Percentiles rank a stretch among this genome's conserved stretches.
These are phyloP conservation scores for Populus hybrid DNA, from an alignment of 441 rosid species.

Conservation along the genomic window DNA sequence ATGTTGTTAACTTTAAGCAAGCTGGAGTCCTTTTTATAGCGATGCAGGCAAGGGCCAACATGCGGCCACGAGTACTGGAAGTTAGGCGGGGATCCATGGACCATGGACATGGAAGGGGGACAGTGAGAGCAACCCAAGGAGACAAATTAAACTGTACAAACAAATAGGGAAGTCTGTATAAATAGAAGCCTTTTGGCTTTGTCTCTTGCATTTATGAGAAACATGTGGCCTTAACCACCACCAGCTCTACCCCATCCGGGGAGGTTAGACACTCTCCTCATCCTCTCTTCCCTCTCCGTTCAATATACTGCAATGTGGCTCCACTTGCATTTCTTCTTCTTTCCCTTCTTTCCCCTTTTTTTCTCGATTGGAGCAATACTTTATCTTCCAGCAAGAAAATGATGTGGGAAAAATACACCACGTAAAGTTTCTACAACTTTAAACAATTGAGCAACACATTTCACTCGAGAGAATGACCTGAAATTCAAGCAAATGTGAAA, in stretches of 20 bases:
- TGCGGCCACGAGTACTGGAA: conserved; percentile 34
- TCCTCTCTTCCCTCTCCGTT: not conserved
- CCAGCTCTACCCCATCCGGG: conserved; percentile 22
- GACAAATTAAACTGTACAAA: conserved; percentile 42
- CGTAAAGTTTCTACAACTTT: not conserved
- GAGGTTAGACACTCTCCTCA: not conserved
- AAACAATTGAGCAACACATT: too few species aligned
- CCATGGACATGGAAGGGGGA: conserved; percentile 33
- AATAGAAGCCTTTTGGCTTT: conserved; percentile 22
- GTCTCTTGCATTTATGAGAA: conserved; percentile 44
- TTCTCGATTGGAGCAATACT: not conserved
- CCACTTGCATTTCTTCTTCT: not conserved
- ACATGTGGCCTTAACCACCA: conserved; percentile 44
- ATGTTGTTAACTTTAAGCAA: not conserved
- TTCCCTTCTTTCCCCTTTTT: not conserved
- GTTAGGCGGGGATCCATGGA: conserved; percentile 37
- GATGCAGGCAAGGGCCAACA: conserved; percentile 33
- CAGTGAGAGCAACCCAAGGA: conserved; percentile 40
- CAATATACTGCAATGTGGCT: not conserved
- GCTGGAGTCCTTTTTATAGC: not conserved
- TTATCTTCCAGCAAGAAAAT: too few species aligned
- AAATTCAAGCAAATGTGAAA: too few species aligned
- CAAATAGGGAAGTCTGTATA: conserved; percentile 22
- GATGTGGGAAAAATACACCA: not conserved
- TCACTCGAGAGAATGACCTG: too few species aligned